phyloP scores from a whole-genome alignment of 345 rosid species.

The Nasturtium officinale region DNA sequence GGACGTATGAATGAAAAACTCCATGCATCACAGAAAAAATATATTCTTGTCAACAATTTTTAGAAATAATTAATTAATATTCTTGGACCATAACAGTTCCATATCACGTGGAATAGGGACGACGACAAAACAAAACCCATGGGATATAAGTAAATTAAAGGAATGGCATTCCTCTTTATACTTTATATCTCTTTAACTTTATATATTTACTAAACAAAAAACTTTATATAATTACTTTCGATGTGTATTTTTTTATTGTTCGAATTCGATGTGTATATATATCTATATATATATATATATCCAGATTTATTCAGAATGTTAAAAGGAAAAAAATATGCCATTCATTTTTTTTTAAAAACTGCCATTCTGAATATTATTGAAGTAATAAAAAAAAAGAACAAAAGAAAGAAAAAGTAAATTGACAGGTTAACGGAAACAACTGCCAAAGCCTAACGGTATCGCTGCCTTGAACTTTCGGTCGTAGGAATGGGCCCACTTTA shows the following conservation, averaged over 20 bases:
- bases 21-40: background rate
- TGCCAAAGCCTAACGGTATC: constrained; percentile 42
- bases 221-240: no score
- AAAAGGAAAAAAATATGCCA: no score
- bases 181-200: constrained; percentile 5
- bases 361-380: background rate
- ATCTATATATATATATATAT: no score
- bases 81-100: constrained; percentile 40
- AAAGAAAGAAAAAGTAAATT: background rate
- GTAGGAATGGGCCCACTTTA: constrained; percentile 40
- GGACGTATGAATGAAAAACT: constrained; percentile 5
- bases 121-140: constrained; percentile 5
- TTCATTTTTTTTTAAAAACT: no score
- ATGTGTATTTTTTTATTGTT: no score
- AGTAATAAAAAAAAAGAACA: background rate
- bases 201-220: background rate
- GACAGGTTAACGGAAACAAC: constrained; percentile 42
- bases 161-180: background rate
- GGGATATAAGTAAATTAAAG: constrained; percentile 6
- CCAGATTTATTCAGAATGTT: background rate
- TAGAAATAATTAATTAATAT: background rate
- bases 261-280: no score
- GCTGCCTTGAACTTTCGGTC: constrained; percentile 43
- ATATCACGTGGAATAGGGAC: constrained; percentile 36
- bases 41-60: background rate